phyloP scores from a whole-genome alignment of 2,329 filamentous ascomycete species.

The Conoideocrella luteorostrata region DNA sequence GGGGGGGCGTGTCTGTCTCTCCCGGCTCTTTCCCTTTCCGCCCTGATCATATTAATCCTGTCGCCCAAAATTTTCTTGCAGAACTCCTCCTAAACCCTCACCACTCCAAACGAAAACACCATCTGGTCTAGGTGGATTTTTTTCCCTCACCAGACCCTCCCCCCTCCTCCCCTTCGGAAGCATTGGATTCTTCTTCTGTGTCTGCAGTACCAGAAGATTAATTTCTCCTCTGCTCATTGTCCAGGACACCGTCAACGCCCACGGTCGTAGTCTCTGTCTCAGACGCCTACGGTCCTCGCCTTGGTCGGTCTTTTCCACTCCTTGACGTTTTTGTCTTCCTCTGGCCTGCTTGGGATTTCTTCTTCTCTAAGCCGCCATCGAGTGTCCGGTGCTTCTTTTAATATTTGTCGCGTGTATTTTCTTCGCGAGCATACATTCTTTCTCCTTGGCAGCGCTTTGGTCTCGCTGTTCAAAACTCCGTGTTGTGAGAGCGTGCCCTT shows the following conservation, averaged over 20 bases:
- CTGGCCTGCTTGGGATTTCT: slow-evolving; percentile 16
- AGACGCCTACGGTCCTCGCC: slow-evolving; percentile 21
- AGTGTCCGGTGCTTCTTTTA: slow-evolving; percentile 10
- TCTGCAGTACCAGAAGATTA: slow-evolving; percentile 23
- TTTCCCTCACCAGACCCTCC: slow-evolving; percentile 25
- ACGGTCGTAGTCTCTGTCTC: slow-evolving; percentile 25
- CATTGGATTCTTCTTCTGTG: slow-evolving; percentile 28
- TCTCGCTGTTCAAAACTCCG: slow-evolving; percentile 1
- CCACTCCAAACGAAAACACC: slow-evolving; percentile 23
- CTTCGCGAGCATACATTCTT: slow-evolving; percentile 9
- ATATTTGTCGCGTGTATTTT: slow-evolving; percentile 8
- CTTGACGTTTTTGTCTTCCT: slow-evolving; percentile 19
- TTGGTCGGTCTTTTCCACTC: slow-evolving; percentile 21
- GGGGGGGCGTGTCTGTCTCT: too few relatives aligned
- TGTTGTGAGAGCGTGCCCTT: slow-evolving; percentile 9
- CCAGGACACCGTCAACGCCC: slow-evolving; percentile 20
- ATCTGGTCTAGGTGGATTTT: slow-evolving; percentile 29
- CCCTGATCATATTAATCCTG: slow-evolving; percentile 27
- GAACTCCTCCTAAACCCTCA: slow-evolving; percentile 29
- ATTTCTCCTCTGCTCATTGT: slow-evolving; percentile 19
- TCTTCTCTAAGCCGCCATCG: slow-evolving; percentile 18
- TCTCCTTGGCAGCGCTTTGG: slow-evolving; percentile 3
- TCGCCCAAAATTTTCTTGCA: slow-evolving; percentile 33
- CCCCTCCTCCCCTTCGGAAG: slow-evolving; percentile 23
- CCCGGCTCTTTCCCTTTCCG: slow-evolving; percentile 22